A percentile compares a stretch with the other conserved stretches of the same genome.
These are phyloP conservation scores for Rhizopogon vulgaris DNA, from an alignment of 768 basidiomycete genomes.

Conservation along the genomic window DNA sequence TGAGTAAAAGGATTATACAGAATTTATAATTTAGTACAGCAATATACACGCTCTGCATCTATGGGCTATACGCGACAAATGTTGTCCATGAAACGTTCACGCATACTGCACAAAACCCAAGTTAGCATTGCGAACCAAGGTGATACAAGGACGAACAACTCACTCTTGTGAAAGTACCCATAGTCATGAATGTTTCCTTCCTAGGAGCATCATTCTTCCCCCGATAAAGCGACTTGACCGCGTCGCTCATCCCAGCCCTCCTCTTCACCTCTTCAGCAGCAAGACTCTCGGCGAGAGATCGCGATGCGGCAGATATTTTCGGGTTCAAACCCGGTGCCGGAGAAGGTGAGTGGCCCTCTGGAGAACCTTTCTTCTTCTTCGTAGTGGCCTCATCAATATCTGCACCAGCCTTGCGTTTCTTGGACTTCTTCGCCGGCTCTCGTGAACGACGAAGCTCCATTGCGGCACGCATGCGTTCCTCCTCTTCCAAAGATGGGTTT, in stretches of 20 bases:
- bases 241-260: constrained; percentile 78
- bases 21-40: neutral
- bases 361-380: constrained; percentile 35
- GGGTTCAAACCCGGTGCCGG: constrained; percentile 36
- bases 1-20: neutral
- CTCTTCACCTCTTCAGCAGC: constrained; percentile 80
- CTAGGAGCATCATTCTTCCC: constrained; percentile 46
- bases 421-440: constrained; percentile 45
- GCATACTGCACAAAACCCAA: constrained; percentile 4
- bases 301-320: constrained; percentile 49
- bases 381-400: constrained; percentile 25
- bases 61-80: neutral
- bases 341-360: constrained; percentile 10
- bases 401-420: constrained; percentile 57
- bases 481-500: constrained; percentile 69
- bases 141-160: constrained; percentile 25
- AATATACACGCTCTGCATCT: neutral
- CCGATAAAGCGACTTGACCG: constrained; percentile 74
- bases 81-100: neutral
- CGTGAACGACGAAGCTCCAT: constrained; percentile 55
- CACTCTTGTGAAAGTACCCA: constrained; percentile 88
- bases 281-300: constrained; percentile 64
- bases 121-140: neutral
- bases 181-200: constrained; percentile 90
- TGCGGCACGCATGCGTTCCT: constrained; percentile 44